Conservation (phyloP, 2,329 filamentous ascomycete genomes). For the Blumeria hordei region DNA sequence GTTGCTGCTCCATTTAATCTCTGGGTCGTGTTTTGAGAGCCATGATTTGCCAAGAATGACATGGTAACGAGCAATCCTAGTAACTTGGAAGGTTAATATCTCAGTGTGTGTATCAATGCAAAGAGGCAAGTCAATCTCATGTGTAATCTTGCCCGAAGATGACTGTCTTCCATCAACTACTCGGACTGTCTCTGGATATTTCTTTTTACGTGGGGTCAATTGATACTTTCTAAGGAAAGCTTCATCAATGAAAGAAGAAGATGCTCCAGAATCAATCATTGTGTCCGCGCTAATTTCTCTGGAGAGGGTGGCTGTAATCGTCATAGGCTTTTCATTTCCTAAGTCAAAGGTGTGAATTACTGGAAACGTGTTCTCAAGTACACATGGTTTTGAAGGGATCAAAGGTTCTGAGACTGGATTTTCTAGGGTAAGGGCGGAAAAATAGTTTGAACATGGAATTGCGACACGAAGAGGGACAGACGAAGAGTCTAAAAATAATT, state of each 20-base stretch:
- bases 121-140: not conserved
- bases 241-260: not conserved
- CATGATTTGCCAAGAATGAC: not conserved
- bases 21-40: not conserved
- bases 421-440: not conserved
- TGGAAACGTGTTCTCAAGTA: not conserved
- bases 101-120: not conserved
- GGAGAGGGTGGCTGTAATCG: not conserved
- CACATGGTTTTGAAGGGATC: not conserved
- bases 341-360: not conserved
- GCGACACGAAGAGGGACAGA: not conserved
- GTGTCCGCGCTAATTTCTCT: not conserved
- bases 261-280: constrained; percentile 1
- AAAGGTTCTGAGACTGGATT: not conserved
- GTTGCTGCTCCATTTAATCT: constrained; percentile 1
- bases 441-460: not conserved
- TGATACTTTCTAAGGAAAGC: not conserved
- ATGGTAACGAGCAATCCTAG: not conserved
- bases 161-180: not conserved
- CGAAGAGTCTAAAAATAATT: not conserved
- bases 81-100: not conserved
- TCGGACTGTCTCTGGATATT: not conserved
- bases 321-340: not conserved
- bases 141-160: not conserved
- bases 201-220: not conserved